These are phyloP conservation scores for Trichoderma atroviride DNA, from an alignment of 2,329 filamentous ascomycete genomes.

Conservation along the genomic window DNA sequence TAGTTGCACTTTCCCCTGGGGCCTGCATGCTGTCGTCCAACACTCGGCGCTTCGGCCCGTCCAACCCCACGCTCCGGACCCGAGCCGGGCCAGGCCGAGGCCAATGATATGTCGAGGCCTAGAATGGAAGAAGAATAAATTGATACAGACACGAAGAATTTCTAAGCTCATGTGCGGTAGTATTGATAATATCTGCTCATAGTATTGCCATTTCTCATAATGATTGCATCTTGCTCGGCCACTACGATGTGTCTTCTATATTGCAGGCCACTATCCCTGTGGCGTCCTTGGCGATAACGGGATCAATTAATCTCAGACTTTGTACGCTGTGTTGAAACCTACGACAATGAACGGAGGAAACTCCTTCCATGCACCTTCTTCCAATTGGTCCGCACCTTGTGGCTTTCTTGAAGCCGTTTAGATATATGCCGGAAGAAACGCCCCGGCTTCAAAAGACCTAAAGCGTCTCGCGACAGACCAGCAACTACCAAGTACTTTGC, in stretches of 20 bases:
- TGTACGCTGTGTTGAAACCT: not conserved
- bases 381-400: not conserved
- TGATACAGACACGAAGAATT: not conserved
- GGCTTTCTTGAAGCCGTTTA: not conserved
- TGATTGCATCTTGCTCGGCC: not conserved
- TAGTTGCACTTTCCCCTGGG: not conserved
- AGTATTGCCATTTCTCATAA: not conserved
- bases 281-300: conserved; percentile 6
- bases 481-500: not conserved
- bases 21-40: not conserved
- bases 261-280: not conserved
- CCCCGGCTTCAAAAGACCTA: not conserved
- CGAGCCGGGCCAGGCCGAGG: not conserved
- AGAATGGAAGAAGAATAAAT: not conserved
- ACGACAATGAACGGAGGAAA: not conserved
- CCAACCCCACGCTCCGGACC: conserved; percentile 4
- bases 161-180: not conserved
- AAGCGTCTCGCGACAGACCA: not conserved
- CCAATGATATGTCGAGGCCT: not conserved
- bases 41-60: conserved; percentile 11
- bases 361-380: too few relatives aligned
- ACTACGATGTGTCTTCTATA: not conserved
- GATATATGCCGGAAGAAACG: not conserved
- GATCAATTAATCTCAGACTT: too few relatives aligned
- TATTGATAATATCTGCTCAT: not conserved